Evolutionary conservation across 495 filamentous ascomycete genomes (phyloP), one percentile per base, ranked within the genome.

Genomic region (Gamarada debralockiae): DNA sequence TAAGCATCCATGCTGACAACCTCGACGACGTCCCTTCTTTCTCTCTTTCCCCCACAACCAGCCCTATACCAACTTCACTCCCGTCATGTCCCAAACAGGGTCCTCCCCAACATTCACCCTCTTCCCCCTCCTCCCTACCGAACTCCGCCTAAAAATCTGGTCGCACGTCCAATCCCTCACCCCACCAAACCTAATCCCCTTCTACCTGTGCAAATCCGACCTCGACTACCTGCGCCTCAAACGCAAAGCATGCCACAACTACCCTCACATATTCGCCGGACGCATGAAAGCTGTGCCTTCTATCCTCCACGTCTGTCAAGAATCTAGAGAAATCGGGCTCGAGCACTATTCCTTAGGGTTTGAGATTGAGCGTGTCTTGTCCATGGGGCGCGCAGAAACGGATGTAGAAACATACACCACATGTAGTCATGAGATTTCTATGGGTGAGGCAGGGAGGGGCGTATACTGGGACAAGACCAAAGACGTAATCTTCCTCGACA

Each of bases 151-250:
- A 23, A 41, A 42, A 33, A 52, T 52, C 8, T 43, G 22, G 21
- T 3, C 14, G 8, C 20, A 17, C 13, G 4, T 17, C 23, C 24
- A 29, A 18, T 3, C 20, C 23, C 36, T 27, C 22, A 23, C 49
- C 36, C 49, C 36, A 9, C 24, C 49, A 3, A 15, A 3, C 1
- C 4, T 22, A 3, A 20, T 42, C 5, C 49, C 49, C 36, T 22
- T 52, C 21, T 22, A 27, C 14, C 49, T 52, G 20, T 43, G 24
- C 22, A 49, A 49, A 49, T 49, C 46, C 27, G 46, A 49, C 46
- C 46, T 49, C n/a, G 46, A 49, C 20, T 49, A 36, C 29, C 29
- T 49, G 3, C 46, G 46, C 22, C 24, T 38, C 12, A 21, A 38
- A 12, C 46, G 46, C 3, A 17, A 17, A n/a, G 29, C 46, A 17